Conservation (phyloP, 495 filamentous ascomycete species). For the Lichina pygmaea region DNA sequence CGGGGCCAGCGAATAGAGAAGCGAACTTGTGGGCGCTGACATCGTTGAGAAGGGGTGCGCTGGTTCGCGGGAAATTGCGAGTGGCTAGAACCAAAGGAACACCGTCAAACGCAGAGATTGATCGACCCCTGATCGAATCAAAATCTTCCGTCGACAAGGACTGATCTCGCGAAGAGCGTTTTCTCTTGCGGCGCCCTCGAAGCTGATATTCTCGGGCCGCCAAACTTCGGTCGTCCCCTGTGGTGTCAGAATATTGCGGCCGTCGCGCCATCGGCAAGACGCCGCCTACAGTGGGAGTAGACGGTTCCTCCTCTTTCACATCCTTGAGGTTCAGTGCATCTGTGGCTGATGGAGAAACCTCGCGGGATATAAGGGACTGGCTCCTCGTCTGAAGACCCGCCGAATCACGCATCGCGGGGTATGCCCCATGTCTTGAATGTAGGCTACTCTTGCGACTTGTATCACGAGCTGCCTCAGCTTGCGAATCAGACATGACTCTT, state of each 20-base stretch:
- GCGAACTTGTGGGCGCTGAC: slow-evolving; percentile 67
- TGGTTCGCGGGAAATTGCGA: slow-evolving; percentile 53
- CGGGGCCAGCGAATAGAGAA: slow-evolving; percentile 59
- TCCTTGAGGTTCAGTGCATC: too few species aligned
- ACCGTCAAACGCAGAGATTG: background rate
- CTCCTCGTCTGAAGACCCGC: background rate
- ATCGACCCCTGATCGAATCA: background rate
- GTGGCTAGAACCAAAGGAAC: slow-evolving; percentile 26
- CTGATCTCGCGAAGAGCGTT: background rate
- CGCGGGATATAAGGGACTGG: background rate
- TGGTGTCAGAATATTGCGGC: too few species aligned
- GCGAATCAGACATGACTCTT: too few species aligned
- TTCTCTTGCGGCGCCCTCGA: background rate
- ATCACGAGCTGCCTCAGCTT: too few species aligned
- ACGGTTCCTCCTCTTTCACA: background rate
- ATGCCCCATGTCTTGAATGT: too few species aligned
- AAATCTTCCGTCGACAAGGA: background rate
- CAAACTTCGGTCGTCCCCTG: too few species aligned
- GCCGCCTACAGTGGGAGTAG: background rate
- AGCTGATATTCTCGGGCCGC: too few species aligned
- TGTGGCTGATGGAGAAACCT: too few species aligned
- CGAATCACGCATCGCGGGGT: background rate
- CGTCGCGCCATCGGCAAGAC: background rate
- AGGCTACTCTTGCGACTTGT: too few species aligned
- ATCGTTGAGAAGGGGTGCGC: slow-evolving; percentile 55